phyloP scores from a whole-genome alignment of 2,329 filamentous ascomycete species.

The Leptosphaerulina australis region DNA sequence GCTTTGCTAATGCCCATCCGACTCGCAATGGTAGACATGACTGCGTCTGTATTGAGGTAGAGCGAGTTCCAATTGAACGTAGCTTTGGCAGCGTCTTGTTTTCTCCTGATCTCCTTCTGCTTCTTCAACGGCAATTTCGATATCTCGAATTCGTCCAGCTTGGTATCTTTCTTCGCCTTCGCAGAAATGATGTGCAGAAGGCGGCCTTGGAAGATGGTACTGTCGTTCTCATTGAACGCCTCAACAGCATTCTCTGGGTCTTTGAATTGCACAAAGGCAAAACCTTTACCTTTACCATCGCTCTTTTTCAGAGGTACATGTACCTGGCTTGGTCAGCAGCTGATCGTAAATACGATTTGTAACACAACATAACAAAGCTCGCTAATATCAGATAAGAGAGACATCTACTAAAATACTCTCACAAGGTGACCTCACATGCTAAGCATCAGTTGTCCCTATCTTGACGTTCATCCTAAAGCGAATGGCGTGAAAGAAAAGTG shows the following conservation, averaged over 20 bases:
- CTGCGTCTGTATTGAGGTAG: constrained; percentile 95
- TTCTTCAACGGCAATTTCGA: constrained; percentile 94
- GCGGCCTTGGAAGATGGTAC: constrained; percentile 88
- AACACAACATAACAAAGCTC: constrained; percentile 2
- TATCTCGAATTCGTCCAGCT: constrained; percentile 84
- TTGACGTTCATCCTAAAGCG: constrained; percentile 81
- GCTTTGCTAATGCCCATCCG: constrained; percentile 89
- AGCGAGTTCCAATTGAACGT: constrained; percentile 99
- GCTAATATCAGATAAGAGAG: constrained; percentile 78
- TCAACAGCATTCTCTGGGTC: constrained; percentile 74
- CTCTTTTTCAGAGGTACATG: constrained; percentile 78
- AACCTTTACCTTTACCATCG: constrained; percentile 80
- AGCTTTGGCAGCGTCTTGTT: constrained; percentile 75
- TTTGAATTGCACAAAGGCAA: constrained; percentile 82
- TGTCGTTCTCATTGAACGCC: constrained; percentile 81
- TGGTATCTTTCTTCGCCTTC: constrained; percentile 78
- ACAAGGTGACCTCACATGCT: constrained; percentile 88
- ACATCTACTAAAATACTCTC: constrained; percentile 99
- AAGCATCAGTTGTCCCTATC: constrained; percentile 99
- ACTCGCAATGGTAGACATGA: constrained; percentile 86
- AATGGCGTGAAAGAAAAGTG: constrained; percentile 26
- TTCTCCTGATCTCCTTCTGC: constrained; percentile 87
- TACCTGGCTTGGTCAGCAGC: constrained; percentile 64
- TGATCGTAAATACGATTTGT: not conserved
- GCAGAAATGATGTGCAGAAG: constrained; percentile 89